Conservation (phyloP, 768 basidiomycete genomes). For the Russula griseocarnosa region DNA sequence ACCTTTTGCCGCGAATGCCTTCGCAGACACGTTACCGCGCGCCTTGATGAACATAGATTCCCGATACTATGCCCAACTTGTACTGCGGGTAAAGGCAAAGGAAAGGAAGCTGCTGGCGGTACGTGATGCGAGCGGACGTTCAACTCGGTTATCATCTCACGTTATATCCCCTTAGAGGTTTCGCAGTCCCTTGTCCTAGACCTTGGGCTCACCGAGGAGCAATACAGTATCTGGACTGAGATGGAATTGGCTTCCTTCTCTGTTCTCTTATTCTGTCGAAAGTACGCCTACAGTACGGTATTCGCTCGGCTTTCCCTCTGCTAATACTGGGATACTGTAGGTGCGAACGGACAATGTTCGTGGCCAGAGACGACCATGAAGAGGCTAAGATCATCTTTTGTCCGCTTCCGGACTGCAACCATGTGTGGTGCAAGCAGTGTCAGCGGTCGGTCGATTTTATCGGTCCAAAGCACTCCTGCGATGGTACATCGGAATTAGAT, state of each 20-base stretch:
- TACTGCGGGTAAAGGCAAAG: slow-evolving; percentile 32
- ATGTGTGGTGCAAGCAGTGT: slow-evolving; percentile 37
- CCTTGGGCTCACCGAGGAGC: slow-evolving; percentile 44
- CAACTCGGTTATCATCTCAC: not conserved
- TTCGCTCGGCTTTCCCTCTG: not conserved
- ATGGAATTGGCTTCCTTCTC: slow-evolving; percentile 46
- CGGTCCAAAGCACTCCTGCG: slow-evolving; percentile 33
- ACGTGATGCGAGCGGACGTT: slow-evolving; percentile 22
- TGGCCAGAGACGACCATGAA: slow-evolving; percentile 33
- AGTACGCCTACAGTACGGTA: slow-evolving; percentile 32
- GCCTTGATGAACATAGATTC: slow-evolving; percentile 50
- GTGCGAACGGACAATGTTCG: slow-evolving; percentile 30
- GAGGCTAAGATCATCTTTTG: slow-evolving; percentile 30
- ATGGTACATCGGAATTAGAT: slow-evolving; percentile 35
- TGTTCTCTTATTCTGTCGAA: slow-evolving; percentile 47
- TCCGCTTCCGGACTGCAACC: slow-evolving; percentile 33
- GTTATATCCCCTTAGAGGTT: slow-evolving; percentile 31
- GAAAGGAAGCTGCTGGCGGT: slow-evolving; percentile 35
- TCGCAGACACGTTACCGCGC: slow-evolving; percentile 40
- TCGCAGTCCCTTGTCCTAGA: slow-evolving; percentile 42
- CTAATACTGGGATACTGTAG: slow-evolving; percentile 16
- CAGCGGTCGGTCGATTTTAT: slow-evolving; percentile 30
- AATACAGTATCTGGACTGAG: slow-evolving; percentile 43
- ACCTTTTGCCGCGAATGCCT: slow-evolving; percentile 54
- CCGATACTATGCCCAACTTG: slow-evolving; percentile 64